phyloP scores from a whole-genome alignment of 768 basidiomycete genomes.

The Hypholoma sublateritium region DNA sequence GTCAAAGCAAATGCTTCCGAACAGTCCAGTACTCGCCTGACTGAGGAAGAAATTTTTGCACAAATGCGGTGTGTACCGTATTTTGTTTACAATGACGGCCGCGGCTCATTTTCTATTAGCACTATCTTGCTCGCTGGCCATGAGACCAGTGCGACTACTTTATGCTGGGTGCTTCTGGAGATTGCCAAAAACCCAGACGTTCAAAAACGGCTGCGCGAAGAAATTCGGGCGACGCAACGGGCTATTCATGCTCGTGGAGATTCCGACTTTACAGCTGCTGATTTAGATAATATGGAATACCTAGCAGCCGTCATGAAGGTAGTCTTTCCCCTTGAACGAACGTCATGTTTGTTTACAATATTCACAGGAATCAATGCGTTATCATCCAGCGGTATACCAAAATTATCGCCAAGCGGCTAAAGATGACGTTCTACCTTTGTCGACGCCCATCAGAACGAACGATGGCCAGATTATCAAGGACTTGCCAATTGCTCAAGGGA shows the following conservation, averaged over 20 bases:
- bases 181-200: slow-evolving; percentile 56
- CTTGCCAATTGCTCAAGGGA: slow-evolving; percentile 49
- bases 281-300: slow-evolving; percentile 52
- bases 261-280: slow-evolving; percentile 42
- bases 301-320: slow-evolving; percentile 50
- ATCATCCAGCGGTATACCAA: slow-evolving; percentile 53
- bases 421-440: slow-evolving; percentile 62
- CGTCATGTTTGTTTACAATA: not conserved
- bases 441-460: slow-evolving; percentile 46
- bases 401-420: slow-evolving; percentile 47
- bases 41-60: slow-evolving; percentile 46
- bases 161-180: slow-evolving; percentile 64
- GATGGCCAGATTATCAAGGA: slow-evolving; percentile 43
- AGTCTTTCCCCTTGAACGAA: not conserved
- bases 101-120: slow-evolving; percentile 18
- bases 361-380: slow-evolving; percentile 48
- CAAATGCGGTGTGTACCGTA: slow-evolving; percentile 50
- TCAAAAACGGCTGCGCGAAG: slow-evolving; percentile 61
- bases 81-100: not conserved
- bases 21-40: slow-evolving; percentile 40
- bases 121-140: slow-evolving; percentile 51
- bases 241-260: slow-evolving; percentile 35
- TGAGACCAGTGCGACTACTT: slow-evolving; percentile 59
- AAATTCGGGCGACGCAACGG: slow-evolving; percentile 44
- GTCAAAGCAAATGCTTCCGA: slow-evolving; percentile 58